These are phyloP conservation scores for Platismatia glauca DNA, from an alignment of 495 filamentous ascomycete species.

Conservation along the genomic window DNA sequence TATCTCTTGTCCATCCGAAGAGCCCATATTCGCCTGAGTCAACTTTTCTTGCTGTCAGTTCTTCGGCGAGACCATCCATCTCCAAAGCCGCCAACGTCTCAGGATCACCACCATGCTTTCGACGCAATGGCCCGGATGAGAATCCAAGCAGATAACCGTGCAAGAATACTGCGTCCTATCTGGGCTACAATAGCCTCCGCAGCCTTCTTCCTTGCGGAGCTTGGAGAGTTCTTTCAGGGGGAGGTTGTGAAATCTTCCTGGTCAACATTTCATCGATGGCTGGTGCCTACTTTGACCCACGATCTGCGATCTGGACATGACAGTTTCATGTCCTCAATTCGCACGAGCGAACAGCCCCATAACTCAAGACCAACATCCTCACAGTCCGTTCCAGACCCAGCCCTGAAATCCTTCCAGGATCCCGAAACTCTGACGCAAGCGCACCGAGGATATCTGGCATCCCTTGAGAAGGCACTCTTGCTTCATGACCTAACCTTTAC, in stretches of 20 bases:
- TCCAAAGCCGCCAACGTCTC: slow-evolving; percentile 49
- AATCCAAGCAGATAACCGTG: slow-evolving; percentile 48
- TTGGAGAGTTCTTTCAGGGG: slow-evolving; percentile 77
- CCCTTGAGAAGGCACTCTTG: slow-evolving; percentile 59
- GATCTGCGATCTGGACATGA: not conserved
- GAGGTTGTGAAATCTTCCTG: slow-evolving; percentile 78
- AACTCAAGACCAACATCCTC: slow-evolving; percentile 6
- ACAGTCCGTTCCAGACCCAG: not conserved
- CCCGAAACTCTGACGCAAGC: slow-evolving; percentile 74
- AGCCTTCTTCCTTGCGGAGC: slow-evolving; percentile 78
- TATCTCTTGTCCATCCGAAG: slow-evolving; percentile 79
- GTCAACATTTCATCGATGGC: slow-evolving; percentile 51
- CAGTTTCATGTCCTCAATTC: not conserved
- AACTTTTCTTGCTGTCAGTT: slow-evolving; percentile 73
- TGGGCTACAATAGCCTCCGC: slow-evolving; percentile 83
- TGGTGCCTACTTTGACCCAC: slow-evolving; percentile 29
- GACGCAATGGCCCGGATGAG: slow-evolving; percentile 28
- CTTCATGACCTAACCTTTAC: slow-evolving; percentile 63
- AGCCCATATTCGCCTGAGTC: slow-evolving; percentile 69
- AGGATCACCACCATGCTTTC: slow-evolving; percentile 43
- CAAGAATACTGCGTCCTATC: slow-evolving; percentile 58
- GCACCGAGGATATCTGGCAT: slow-evolving; percentile 63
- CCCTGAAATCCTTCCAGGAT: slow-evolving; percentile 47
- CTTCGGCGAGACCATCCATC: slow-evolving; percentile 68
- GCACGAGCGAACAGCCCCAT: not conserved